Conservation (phyloP, 1,284 basidiomycete species). For the Taiwanofungus camphoratus region DNA sequence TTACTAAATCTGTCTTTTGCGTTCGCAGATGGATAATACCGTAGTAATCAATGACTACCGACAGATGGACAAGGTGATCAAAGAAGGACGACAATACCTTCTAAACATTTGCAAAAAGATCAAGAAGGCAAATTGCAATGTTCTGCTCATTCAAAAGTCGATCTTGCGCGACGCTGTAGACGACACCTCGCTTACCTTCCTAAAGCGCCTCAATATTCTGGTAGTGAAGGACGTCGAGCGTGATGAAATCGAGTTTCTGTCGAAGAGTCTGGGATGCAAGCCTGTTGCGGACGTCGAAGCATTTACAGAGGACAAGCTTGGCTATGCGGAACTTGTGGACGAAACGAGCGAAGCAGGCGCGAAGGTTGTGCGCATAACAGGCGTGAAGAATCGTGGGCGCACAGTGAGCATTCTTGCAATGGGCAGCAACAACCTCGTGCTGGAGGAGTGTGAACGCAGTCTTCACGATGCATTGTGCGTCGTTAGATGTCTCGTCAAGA, state of each 20-base stretch:
- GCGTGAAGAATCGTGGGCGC: conserved; percentile 91
- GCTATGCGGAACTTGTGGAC: conserved; percentile 93
- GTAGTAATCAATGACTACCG: conserved; percentile 99
- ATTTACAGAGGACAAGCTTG: conserved; percentile 99
- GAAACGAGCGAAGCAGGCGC: conserved; percentile 83
- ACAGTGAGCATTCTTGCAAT: conserved; percentile 96
- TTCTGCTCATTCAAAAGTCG: conserved; percentile 97
- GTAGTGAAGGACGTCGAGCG: conserved; percentile 98
- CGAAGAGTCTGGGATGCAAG: conserved; percentile 92
- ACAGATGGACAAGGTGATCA: conserved; percentile 99
- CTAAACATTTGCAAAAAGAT: conserved; percentile 99
- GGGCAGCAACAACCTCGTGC: conserved; percentile 89
- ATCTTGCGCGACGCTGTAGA: conserved; percentile 98
- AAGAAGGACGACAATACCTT: conserved; percentile 97
- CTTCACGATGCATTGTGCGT: conserved; percentile 98
- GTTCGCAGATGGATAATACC: conserved; percentile 97
- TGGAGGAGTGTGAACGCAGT: conserved; percentile 97
- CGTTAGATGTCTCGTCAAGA: conserved; percentile 97
- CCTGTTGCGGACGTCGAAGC: conserved; percentile 97
- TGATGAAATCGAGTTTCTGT: conserved; percentile 97
- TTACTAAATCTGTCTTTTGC: not conserved
- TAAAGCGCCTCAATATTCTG: conserved; percentile 96
- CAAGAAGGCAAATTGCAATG: conserved; percentile 99
- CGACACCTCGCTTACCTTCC: conserved; percentile 97
- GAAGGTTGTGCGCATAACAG: conserved; percentile 92